Base-by-base conservation (phyloP, 352 stramenopile genomes). In the Poterioochromonas sp. region DNA sequence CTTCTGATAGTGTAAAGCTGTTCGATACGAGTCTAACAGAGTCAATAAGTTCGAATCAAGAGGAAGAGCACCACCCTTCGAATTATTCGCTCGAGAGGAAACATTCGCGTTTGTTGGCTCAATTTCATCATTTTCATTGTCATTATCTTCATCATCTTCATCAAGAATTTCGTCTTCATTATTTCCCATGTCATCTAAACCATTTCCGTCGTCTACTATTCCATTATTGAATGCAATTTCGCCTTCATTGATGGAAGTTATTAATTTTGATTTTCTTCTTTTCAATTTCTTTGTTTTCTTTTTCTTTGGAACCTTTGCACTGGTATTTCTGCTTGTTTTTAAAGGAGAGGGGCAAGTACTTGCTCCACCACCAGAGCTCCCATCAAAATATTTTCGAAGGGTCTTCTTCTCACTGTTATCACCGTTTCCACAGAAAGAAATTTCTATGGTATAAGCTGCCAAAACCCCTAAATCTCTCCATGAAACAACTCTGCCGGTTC, bases 361-460 rank as follows among this genome's bases (percentile, higher is more conserved):
- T 62, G 8, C 12, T 62, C 51, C 51, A 62, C 26, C n/a, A n/a
- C n/a, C n/a, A n/a, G n/a, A n/a, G n/a, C n/a, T n/a, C n/a, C n/a
- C n/a, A n/a, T n/a, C n/a, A n/a, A n/a, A n/a, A 15, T 26, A 58
- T 47, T 71, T 71, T n/a, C 32, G 15, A 5, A 71, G 32, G 12
- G 54, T 0, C 12, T 64, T 47, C 37, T n/a, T 65, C 15, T 77
- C 34, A 11, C 0, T 20, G 1, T 68, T 77, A 35, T 43, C 29
- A 15, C 73, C 80, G 40, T 68, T 78, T 37, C 90, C 90, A 70
- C 89, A 93, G 71, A 94, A 95, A 0, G 88, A 93, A 0, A 86
- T 88, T 78, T 95, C 90, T 0, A 94, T 82, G 15, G 90, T 94
- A 58, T 92, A 94, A 73, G 86, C 89, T 83, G 86, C 91, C 12